These are phyloP conservation scores for Fennellomyces sp. DNA, from an alignment of 371 early-diverging fungal species.

Conservation along the genomic window DNA sequence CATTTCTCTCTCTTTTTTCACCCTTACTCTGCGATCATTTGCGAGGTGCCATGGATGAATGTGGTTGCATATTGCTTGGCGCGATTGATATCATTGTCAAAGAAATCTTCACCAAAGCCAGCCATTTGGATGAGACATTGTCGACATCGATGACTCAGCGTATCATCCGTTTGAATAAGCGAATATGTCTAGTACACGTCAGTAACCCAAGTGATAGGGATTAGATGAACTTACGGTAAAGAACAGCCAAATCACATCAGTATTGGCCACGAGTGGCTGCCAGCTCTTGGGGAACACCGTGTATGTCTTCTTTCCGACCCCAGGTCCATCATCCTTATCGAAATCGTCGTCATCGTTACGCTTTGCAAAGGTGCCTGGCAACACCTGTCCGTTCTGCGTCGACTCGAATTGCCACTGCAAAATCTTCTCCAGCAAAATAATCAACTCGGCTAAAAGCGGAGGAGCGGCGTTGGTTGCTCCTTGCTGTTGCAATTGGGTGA, in stretches of 20 bases:
- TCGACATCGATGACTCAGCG: slow-evolving; percentile 56
- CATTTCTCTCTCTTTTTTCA: not conserved
- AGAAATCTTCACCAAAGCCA: slow-evolving; percentile 70
- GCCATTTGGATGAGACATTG: slow-evolving; percentile 75
- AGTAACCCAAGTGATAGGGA: not conserved
- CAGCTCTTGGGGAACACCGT: slow-evolving; percentile 51
- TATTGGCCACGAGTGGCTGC: slow-evolving; percentile 52
- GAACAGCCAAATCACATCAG: slow-evolving; percentile 59
- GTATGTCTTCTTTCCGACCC: slow-evolving; percentile 34
- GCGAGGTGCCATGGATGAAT: slow-evolving; percentile 59
- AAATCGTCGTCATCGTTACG: slow-evolving; percentile 48
- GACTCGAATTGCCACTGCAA: slow-evolving; percentile 74
- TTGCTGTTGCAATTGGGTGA: slow-evolving; percentile 32
- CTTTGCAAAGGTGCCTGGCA: slow-evolving; percentile 56
- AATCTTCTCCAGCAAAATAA: slow-evolving; percentile 59
- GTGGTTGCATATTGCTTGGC: slow-evolving; percentile 49
- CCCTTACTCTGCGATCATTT: slow-evolving; percentile 59
- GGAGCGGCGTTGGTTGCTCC: slow-evolving; percentile 14
- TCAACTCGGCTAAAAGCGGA: slow-evolving; percentile 38
- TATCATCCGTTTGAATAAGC: slow-evolving; percentile 52
- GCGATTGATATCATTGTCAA: slow-evolving; percentile 43
- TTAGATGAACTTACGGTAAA: slow-evolving; percentile 44
- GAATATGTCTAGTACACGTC: slow-evolving; percentile 24
- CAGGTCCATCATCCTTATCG: slow-evolving; percentile 46
- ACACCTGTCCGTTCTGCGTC: slow-evolving; percentile 34